These are phyloP conservation scores for Claviceps paspali DNA, from an alignment of 2,329 filamentous ascomycete species.

Conservation along the genomic window DNA sequence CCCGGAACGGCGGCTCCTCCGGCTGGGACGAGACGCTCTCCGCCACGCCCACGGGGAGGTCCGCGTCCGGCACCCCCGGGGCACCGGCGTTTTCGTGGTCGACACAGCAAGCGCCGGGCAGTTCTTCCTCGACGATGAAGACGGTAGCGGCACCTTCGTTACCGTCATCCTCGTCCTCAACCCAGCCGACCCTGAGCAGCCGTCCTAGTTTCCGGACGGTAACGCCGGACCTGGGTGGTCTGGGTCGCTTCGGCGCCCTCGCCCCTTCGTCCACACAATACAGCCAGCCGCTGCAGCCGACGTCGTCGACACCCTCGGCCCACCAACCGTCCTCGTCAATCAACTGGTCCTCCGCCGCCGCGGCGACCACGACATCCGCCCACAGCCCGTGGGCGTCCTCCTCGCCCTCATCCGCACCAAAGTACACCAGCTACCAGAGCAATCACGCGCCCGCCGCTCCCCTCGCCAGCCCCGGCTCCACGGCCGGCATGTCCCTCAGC, in stretches of 20 bases:
- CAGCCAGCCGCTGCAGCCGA: slow-evolving; percentile 42
- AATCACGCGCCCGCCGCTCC: slow-evolving; percentile 11
- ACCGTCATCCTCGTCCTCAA: slow-evolving; percentile 1
- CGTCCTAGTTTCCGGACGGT: slow-evolving; percentile 36
- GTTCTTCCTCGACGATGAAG: slow-evolving; percentile 14
- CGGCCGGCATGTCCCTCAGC: slow-evolving; percentile 33
- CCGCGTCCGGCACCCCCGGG: slow-evolving; percentile 23
- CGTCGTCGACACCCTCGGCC: slow-evolving; percentile 14
- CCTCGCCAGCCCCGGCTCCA: slow-evolving; percentile 21
- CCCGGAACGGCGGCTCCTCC: slow-evolving; percentile 28
- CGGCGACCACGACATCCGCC: slow-evolving; percentile 21
- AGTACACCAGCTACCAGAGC: slow-evolving; percentile 10
- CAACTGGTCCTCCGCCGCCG: slow-evolving; percentile 34
- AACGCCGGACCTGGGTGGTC: slow-evolving; percentile 41
- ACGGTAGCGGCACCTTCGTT: background rate
- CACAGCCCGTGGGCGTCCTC: slow-evolving; percentile 38
- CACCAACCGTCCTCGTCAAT: slow-evolving; percentile 23
- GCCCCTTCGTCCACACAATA: slow-evolving; percentile 46
- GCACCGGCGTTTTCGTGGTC: slow-evolving; percentile 49
- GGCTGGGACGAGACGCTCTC: slow-evolving; percentile 34
- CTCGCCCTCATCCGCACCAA: slow-evolving; percentile 11
- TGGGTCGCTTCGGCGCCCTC: slow-evolving; percentile 39
- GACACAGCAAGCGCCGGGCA: slow-evolving; percentile 34
- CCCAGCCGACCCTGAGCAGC: slow-evolving; percentile 11
- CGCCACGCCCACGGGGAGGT: slow-evolving; percentile 18